Percentiles rank a stretch among this genome's conserved stretches.
These are phyloP conservation scores for Ceratobasidium sp. DNA, from an alignment of 1,284 basidiomycete genomes.

Conservation along the genomic window DNA sequence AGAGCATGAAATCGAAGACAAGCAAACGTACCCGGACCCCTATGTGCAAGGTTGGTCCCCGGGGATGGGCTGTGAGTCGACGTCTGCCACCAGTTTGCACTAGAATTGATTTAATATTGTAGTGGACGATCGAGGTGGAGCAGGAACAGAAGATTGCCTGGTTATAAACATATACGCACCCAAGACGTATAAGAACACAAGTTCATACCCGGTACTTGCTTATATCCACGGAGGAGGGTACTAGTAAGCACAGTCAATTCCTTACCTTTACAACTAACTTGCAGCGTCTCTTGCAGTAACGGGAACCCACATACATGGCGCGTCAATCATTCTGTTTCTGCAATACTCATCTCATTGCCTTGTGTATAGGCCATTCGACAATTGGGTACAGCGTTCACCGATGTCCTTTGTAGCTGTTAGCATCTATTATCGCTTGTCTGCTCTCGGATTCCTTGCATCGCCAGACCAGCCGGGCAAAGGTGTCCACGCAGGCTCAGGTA, in stretches of 20 bases:
- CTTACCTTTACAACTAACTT: not conserved
- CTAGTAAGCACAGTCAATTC: constrained; percentile 64
- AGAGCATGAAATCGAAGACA: constrained; percentile 45
- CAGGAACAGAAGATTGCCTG: constrained; percentile 69
- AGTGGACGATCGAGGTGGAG: constrained; percentile 69
- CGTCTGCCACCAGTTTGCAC: too few relatives aligned
- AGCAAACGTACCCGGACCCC: constrained; percentile 32
- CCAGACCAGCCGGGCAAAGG: constrained; percentile 58
- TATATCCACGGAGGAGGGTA: constrained; percentile 65
- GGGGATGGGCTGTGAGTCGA: constrained; percentile 7
- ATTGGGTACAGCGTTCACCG: constrained; percentile 59
- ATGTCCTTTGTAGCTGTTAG: constrained; percentile 53
- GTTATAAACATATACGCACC: constrained; percentile 63
- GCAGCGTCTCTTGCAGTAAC: constrained; percentile 4
- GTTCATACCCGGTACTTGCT: constrained; percentile 70
- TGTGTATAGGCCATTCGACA: constrained; percentile 62
- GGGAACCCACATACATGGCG: constrained; percentile 36
- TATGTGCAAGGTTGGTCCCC: constrained; percentile 38
- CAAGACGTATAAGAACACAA: constrained; percentile 53
- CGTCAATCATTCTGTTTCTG: not conserved
- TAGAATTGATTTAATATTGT: not conserved
- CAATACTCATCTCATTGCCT: constrained; percentile 59
- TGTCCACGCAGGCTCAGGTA: constrained; percentile 54
- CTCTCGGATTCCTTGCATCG: constrained; percentile 45
- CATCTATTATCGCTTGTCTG: constrained; percentile 47